Conservation (phyloP, 768 basidiomycete species). For the Leucosporidium creatinivorum region DNA sequence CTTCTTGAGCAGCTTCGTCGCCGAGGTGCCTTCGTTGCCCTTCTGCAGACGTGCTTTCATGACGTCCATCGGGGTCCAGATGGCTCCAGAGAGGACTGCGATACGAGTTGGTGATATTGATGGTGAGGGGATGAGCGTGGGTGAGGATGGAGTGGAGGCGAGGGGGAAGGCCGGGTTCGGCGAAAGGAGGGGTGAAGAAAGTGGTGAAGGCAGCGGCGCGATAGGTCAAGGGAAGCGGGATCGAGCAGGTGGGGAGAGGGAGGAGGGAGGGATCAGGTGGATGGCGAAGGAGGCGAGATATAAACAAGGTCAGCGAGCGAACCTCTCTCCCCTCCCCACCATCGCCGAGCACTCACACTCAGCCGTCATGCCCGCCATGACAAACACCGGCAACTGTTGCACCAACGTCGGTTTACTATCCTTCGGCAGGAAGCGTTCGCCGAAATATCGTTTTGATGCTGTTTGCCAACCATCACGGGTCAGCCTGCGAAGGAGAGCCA, state of each 20-base stretch:
- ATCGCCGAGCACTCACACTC: conserved; percentile 22
- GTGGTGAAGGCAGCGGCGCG: too few species aligned
- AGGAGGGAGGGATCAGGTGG: too few species aligned
- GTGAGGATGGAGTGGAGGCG: too few species aligned
- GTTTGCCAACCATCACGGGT: not conserved
- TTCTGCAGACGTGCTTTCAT: conserved; percentile 33
- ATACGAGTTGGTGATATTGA: too few species aligned
- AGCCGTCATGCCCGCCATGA: conserved; percentile 29
- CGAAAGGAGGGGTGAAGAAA: too few species aligned
- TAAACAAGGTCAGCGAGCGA: too few species aligned
- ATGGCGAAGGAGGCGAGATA: too few species aligned
- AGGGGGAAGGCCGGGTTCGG: not conserved
- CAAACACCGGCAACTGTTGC: conserved; percentile 33
- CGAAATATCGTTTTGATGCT: conserved; percentile 29
- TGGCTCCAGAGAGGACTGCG: conserved; percentile 33
- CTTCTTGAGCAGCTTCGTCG: conserved; percentile 22
- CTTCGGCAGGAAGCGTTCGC: conserved; percentile 12
- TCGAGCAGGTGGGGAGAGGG: too few species aligned
- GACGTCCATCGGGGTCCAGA: conserved; percentile 33
- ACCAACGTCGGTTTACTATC: conserved; percentile 23
- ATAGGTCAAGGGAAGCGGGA: too few species aligned
- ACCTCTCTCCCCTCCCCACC: too few species aligned
- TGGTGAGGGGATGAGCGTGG: not conserved
- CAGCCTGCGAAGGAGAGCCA: not conserved
- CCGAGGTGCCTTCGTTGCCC: conserved; percentile 32